Evolutionary conservation across 768 basidiomycete species (phyloP).

Genomic region (Cantharellus anzutake): DNA sequence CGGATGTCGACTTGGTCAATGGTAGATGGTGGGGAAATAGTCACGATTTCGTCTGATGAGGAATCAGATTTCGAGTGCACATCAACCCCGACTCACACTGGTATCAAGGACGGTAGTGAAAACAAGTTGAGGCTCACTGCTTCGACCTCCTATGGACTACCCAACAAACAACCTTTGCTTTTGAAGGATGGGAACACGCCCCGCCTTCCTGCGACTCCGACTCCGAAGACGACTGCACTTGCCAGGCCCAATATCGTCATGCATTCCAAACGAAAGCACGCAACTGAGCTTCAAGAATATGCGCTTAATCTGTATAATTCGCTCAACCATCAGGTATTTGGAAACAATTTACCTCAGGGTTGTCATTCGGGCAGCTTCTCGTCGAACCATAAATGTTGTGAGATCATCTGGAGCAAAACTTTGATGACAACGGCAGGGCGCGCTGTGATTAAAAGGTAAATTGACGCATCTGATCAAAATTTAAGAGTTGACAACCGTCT

Average conservation of each 20-base stretch:
- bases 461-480: background rate
- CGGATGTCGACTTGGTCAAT: background rate
- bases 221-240: background rate
- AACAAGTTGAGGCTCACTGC: background rate
- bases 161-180: background rate
- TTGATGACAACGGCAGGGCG: conserved; percentile 7
- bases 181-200: background rate
- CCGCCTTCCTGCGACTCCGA: background rate
- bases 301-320: background rate
- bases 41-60: background rate
- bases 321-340: background rate
- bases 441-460: conserved; percentile 4
- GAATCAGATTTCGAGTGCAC: background rate
- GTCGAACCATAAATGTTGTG: background rate
- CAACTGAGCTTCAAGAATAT: background rate
- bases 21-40: background rate
- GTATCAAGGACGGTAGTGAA: background rate
- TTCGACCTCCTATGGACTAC: background rate
- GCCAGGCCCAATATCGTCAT: background rate
- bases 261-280: background rate
- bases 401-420: conserved; percentile 7
- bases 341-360: background rate
- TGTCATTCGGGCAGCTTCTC: background rate
- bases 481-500: background rate
- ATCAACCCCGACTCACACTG: background rate